Evolutionary conservation across 192 early-diverging fungal species (phyloP), one percentile per base, ranked within the genome.

Genomic region (Entomortierella beljakovae): DNA sequence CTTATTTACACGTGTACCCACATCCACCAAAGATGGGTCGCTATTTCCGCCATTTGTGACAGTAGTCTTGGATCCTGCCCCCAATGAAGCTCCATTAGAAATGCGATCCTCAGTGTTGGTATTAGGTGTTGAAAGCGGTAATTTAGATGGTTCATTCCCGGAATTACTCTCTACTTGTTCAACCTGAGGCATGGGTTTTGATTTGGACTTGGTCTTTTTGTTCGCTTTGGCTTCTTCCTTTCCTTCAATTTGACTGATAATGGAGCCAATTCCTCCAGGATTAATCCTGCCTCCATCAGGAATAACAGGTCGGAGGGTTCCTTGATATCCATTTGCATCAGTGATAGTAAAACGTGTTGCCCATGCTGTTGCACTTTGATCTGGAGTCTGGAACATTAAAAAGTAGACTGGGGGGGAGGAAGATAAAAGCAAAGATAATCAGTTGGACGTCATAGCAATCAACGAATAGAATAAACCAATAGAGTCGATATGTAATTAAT

Each of bases 291-390:
- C 61, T 1, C 74, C 74, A 15, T 43, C 22, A 13, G 74, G 74
- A 31, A 79, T 79, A 11, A 35, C 42, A 25, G 74, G 74, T 7
- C 25, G 38, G 8, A 79, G 56, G 7, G 52, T 64, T 6, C 74
- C 74, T 3, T 33, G 66, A 37, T 69, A 59, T 6, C 74, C 74
- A 18, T 28, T 31, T 7, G 57, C 37, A 29, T 79, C 74, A 1
- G 74, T 64, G 20, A 79, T 79, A 15, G 74, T 69, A 50, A 79
- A 79, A 1, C 74, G 74, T 15, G 74, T 79, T 5, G 74, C 67
- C 74, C 74, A 79, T 33, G 74, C 67, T 1, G 49, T 70, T 0
- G 11, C n/a, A n/a, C 53, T 64, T 3, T 25, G 38, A 38, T 79
- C 68, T 42, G 53, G 69, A 13, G 75, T 70, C 34, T 79, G 61